Conservation (phyloP, 2,329 filamentous ascomycete genomes). For the Gaeumannomyces tritici region DNA sequence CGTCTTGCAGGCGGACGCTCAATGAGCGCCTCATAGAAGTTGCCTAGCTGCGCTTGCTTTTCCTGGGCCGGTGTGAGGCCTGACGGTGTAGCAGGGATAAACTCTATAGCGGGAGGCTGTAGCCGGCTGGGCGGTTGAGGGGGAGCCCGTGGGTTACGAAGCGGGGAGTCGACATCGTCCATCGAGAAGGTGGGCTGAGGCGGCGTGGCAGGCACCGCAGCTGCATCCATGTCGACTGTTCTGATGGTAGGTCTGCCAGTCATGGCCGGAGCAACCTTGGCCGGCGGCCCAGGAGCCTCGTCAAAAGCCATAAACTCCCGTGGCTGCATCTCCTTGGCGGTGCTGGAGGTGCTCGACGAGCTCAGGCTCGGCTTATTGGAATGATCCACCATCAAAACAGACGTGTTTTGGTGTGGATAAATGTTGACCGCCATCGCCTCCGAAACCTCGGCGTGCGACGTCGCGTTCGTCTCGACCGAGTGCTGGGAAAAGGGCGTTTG, state of each 20-base stretch:
- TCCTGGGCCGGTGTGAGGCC: constrained; percentile 46
- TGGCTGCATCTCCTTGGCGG: constrained; percentile 4
- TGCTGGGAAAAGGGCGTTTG: constrained; percentile 53
- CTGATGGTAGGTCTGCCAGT: constrained; percentile 16
- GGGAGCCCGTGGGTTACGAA: constrained; percentile 52
- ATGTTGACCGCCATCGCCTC: constrained; percentile 54
- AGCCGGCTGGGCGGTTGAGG: constrained; percentile 34
- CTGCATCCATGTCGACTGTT: constrained; percentile 26
- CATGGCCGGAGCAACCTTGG: constrained; percentile 17
- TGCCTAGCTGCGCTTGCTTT: constrained; percentile 40
- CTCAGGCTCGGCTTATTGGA: constrained; percentile 38
- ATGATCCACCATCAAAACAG: constrained; percentile 50
- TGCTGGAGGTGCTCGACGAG: constrained; percentile 19
- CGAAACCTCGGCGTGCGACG: constrained; percentile 44
- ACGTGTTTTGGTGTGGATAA: constrained; percentile 55
- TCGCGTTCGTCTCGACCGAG: constrained; percentile 52
- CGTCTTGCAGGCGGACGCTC: constrained; percentile 26
- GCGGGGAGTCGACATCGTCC: constrained; percentile 49
- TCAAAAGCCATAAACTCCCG: not conserved
- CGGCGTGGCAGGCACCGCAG: constrained; percentile 36
- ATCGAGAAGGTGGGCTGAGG: constrained; percentile 37
- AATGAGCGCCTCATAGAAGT: constrained; percentile 38
- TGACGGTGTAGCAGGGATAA: constrained; percentile 55
- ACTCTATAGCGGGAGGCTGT: constrained; percentile 35
- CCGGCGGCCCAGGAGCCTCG: constrained; percentile 13